Percentiles rank a stretch among this genome's conserved stretches.
These are phyloP conservation scores for Papiliotrema nemorosa DNA, from an alignment of 1,284 basidiomycete species.

Conservation along the genomic window DNA sequence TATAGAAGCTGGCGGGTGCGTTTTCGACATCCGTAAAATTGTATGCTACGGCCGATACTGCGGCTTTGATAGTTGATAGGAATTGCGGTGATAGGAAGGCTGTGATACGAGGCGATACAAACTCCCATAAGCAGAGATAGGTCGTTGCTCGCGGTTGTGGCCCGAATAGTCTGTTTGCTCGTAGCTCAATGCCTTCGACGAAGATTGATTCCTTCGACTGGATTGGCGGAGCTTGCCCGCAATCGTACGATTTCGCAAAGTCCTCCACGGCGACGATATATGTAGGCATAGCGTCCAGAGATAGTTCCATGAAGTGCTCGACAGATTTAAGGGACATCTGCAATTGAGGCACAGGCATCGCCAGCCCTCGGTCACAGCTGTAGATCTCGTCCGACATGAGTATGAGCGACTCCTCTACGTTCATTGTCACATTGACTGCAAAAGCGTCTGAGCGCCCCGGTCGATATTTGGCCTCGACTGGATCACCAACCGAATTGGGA, in stretches of 20 bases:
- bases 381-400: conserved; percentile 71
- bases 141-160: conserved; percentile 76
- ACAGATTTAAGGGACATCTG: conserved; percentile 73
- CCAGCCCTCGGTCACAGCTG: conserved; percentile 60
- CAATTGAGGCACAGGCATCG: conserved; percentile 62
- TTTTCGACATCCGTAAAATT: conserved; percentile 74
- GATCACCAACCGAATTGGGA: conserved; percentile 65
- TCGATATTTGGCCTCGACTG: conserved; percentile 71
- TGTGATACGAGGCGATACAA: conserved; percentile 63
- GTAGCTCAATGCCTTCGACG: conserved; percentile 71
- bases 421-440: conserved; percentile 65
- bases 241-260: conserved; percentile 52
- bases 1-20: conserved; percentile 69
- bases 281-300: conserved; percentile 65
- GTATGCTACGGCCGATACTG: conserved; percentile 59
- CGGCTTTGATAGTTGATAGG: conserved; percentile 56
- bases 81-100: conserved; percentile 60
- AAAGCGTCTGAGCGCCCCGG: conserved; percentile 74
- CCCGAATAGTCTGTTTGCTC: conserved; percentile 79
- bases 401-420: conserved; percentile 57
- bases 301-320: conserved; percentile 85
- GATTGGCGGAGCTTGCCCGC: conserved; percentile 18
- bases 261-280: conserved; percentile 56
- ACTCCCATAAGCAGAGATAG: conserved; percentile 88
- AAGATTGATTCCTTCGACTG: conserved; percentile 49